Conservation (phyloP, 495 filamentous ascomycete genomes). For the Opeltia flavorubescens region DNA sequence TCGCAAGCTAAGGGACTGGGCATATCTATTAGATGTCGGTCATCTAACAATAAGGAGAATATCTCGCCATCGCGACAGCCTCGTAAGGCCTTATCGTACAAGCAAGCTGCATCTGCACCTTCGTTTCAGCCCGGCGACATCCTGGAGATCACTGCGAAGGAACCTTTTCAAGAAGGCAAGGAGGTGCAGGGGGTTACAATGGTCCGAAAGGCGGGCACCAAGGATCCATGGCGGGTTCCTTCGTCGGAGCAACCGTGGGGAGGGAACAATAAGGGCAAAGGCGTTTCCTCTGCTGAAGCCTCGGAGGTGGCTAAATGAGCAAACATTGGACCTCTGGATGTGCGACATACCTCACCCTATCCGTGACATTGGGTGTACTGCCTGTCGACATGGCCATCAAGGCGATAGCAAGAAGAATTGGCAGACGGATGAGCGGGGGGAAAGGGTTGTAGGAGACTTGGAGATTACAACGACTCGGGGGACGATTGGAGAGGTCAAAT, state of each 20-base stretch:
- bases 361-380: too few relatives aligned
- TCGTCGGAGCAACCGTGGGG: background rate
- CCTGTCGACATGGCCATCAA: too few relatives aligned
- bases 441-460: too few relatives aligned
- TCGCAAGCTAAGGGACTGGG: background rate
- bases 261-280: too few relatives aligned
- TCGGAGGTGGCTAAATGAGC: too few relatives aligned
- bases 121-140: background rate
- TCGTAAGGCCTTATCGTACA: background rate
- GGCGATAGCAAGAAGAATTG: too few relatives aligned
- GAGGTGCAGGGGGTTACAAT: background rate
- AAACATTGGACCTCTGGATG: too few relatives aligned
- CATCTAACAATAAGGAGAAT: background rate
- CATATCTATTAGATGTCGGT: background rate
- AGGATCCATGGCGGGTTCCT: background rate
- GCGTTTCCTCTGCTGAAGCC: too few relatives aligned
- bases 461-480: too few relatives aligned
- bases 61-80: background rate
- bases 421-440: too few relatives aligned
- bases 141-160: background rate
- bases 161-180: background rate
- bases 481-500: too few relatives aligned
- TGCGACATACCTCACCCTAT: too few relatives aligned
- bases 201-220: background rate
- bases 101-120: background rate